Base-by-base conservation (phyloP, 2,329 filamentous ascomycete genomes). In the Claviceps africana region DNA sequence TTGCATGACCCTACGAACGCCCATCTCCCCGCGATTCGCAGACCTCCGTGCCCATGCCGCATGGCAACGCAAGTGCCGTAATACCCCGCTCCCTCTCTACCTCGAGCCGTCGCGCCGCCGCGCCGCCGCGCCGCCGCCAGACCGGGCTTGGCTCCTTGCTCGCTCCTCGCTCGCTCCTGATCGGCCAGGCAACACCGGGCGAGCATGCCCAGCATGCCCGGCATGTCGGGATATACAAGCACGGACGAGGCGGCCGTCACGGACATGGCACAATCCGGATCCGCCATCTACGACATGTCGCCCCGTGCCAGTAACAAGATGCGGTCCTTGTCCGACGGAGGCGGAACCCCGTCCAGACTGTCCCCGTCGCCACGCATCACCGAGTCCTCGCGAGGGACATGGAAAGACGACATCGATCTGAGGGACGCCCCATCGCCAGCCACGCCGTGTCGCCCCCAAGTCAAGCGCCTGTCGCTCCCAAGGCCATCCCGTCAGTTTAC, bases 391-490 rank as follows among this genome's bases (percentile, higher is more conserved):
- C 71, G 75, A 17, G 70, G 73, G 47, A 73, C 74, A 21, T 83
- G 79, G 53, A 85, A 85, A 64, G 83, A 87, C 68, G 84, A 88
- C 61, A 81, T 74, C 61, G 72, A 72, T 51, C 70, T 85, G 53
- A 66, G 70, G 44, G 67, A 71, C 58, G 43, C 61, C 48, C 60
- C 62, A 28, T 59, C 62, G 37, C 83, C 85, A n/a, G 77, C 77
- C 47, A 94, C 88, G 8, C 87, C 88, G n/a, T 77, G 81, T 54
- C 78, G 85, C 56, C 75, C 82, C 49, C 78, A 79, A 44, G 77
- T 84, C 37, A 78, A 81, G 52, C 82, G 81, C 40, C 73, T 93
- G 64, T 69, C 62, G 61, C 59, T 64, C 51, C 64, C 67, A 43
- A 61, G 68, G 57, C 64, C 64, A 21, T 56, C 60, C 53, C 63